Evolutionary conservation across 2,329 filamentous ascomycete genomes (phyloP).

Genomic region (Neurospora sp.): DNA sequence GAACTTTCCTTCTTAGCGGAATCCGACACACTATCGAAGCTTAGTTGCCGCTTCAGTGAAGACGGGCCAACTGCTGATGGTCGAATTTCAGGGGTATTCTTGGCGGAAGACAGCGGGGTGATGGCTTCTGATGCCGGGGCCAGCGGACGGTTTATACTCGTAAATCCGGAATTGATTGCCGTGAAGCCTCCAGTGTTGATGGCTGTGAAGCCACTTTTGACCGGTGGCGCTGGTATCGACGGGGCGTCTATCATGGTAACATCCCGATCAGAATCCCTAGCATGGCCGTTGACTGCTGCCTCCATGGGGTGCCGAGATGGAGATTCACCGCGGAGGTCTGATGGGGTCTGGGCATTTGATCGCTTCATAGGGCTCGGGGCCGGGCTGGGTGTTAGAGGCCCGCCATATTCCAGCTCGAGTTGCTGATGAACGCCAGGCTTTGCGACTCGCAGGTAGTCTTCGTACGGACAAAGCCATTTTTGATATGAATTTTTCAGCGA

Average conservation of each 20-base stretch:
- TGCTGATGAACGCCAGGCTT: slow-evolving; percentile 97
- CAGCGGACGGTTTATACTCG: slow-evolving; percentile 50
- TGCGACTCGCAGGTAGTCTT: slow-evolving; percentile 82
- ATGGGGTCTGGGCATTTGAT: slow-evolving; percentile 49
- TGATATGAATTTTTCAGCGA: slow-evolving; percentile 98
- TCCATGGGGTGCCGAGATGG: slow-evolving; percentile 52
- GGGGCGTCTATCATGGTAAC: slow-evolving; percentile 38
- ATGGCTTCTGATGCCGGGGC: slow-evolving; percentile 35
- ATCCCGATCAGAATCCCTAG: slow-evolving; percentile 38
- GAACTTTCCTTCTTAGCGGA: slow-evolving; percentile 37
- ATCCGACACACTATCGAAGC: slow-evolving; percentile 41
- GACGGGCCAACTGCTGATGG: slow-evolving; percentile 44
- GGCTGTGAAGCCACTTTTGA: slow-evolving; percentile 49
- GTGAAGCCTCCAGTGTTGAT: slow-evolving; percentile 57
- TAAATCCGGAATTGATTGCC: slow-evolving; percentile 62
- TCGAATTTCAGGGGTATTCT: slow-evolving; percentile 56
- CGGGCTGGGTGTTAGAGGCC: slow-evolving; percentile 71
- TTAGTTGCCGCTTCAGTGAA: slow-evolving; percentile 69
- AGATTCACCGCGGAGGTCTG: slow-evolving; percentile 52
- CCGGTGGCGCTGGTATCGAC: slow-evolving; percentile 28
- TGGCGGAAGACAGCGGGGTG: slow-evolving; percentile 53
- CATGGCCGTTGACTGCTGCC: slow-evolving; percentile 34
- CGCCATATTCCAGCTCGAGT: slow-evolving; percentile 85
- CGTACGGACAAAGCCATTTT: slow-evolving; percentile 92
- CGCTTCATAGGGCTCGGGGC: slow-evolving; percentile 62